Evolutionary conservation across 176 grass and related monocot species (phyloP).

Genomic region (Cenchrus americanus): DNA sequence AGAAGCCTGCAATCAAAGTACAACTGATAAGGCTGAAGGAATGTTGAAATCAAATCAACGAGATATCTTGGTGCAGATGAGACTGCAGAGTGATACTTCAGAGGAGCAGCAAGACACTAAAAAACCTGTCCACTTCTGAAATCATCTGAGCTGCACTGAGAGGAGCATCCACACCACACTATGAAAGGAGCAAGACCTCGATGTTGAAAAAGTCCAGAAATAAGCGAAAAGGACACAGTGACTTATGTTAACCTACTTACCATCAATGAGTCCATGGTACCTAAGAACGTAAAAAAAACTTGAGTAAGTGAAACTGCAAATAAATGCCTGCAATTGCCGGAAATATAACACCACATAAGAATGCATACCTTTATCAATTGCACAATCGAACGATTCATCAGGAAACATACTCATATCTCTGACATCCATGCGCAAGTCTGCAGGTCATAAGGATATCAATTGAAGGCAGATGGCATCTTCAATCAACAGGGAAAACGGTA

Average conservation of each 20-base stretch:
- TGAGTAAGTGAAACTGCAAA: conserved; percentile 22
- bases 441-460: conserved; percentile 52
- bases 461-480: background rate
- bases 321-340: background rate
- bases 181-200: conserved; percentile 39
- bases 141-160: conserved; percentile 84
- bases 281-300: conserved; percentile 55
- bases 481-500: background rate
- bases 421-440: conserved; percentile 98
- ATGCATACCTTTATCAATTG: conserved; percentile 89
- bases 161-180: conserved; percentile 93
- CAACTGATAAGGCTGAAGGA: conserved; percentile 42
- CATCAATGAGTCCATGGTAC: conserved; percentile 98
- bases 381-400: conserved; percentile 95
- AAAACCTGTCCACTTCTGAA: conserved; percentile 90
- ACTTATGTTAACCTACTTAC: conserved; percentile 57
- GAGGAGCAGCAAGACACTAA: conserved; percentile 44
- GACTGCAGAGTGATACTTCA: conserved; percentile 38
- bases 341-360: conserved; percentile 28
- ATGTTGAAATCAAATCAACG: conserved; percentile 22
- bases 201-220: conserved; percentile 37
- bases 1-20: conserved; percentile 72
- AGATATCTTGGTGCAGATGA: conserved; percentile 18
- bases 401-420: conserved; percentile 86
- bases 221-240: conserved; percentile 18